Conservation (phyloP, 106 monocot genomes). For the Xerophyta viscosa region DNA sequence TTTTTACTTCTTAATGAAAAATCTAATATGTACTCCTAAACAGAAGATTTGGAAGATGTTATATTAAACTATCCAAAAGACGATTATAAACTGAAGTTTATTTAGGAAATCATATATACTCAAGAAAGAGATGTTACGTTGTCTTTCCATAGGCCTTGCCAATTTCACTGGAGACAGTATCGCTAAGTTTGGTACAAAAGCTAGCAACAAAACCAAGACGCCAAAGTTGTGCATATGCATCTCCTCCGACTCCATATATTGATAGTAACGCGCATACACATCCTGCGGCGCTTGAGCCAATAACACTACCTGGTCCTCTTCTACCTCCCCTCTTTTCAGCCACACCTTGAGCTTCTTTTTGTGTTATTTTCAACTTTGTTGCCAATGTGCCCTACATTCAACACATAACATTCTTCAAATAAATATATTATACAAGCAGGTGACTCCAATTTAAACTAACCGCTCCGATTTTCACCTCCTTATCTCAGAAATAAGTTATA, state of each 20-base stretch:
- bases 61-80: too few relatives aligned
- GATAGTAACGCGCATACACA: conserved; percentile 79
- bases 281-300: conserved; percentile 87
- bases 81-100: not conserved
- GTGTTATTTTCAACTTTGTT: conserved; percentile 78
- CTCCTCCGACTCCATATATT: conserved; percentile 54
- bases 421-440: too few relatives aligned
- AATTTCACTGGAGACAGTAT: conserved; percentile 96
- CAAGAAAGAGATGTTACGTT: conserved; percentile 43
- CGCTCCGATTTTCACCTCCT: too few relatives aligned
- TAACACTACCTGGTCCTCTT: conserved; percentile 92
- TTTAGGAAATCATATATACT: not conserved
- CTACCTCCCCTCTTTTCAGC: conserved; percentile 94
- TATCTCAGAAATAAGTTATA: too few relatives aligned
- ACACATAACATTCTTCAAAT: not conserved
- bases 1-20: too few relatives aligned
- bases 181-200: conserved; percentile 93
- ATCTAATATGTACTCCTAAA: too few relatives aligned
- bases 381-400: conserved; percentile 63
- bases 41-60: too few relatives aligned
- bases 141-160: conserved; percentile 95
- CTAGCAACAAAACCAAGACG: conserved; percentile 85
- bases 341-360: conserved; percentile 85
- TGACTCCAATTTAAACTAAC: too few relatives aligned
- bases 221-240: conserved; percentile 43